Conservation (phyloP, 2,329 filamentous ascomycete species). For the Pseudonectria foliicola region DNA sequence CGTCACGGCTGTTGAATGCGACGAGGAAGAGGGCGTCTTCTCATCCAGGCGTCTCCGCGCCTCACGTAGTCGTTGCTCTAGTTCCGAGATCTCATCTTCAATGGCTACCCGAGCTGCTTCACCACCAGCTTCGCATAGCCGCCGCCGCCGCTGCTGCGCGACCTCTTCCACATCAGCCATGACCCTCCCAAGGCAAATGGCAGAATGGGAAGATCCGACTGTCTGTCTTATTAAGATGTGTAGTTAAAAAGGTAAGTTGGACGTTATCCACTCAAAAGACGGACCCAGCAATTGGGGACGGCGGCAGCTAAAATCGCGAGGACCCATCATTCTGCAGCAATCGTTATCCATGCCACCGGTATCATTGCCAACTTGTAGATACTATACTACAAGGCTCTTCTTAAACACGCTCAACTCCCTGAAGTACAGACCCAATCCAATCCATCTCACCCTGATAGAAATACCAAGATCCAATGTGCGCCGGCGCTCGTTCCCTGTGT, state of each 20-base stretch:
- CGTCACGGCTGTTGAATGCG: too few relatives aligned
- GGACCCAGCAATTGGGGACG: too few relatives aligned
- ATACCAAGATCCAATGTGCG: slow-evolving; percentile 3
- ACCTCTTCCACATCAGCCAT: neutral
- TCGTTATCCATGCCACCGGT: slow-evolving; percentile 3
- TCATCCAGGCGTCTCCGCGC: slow-evolving; percentile 38
- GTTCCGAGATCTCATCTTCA: slow-evolving; percentile 50
- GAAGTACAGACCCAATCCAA: slow-evolving; percentile 8
- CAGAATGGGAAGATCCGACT: too few relatives aligned
- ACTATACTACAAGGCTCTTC: too few relatives aligned
- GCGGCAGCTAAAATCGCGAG: too few relatives aligned
- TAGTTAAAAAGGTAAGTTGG: too few relatives aligned
- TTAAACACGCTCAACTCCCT: too few relatives aligned
- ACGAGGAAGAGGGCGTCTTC: slow-evolving; percentile 10
- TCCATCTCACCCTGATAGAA: slow-evolving; percentile 9
- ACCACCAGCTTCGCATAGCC: slow-evolving; percentile 5
- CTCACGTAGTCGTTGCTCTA: slow-evolving; percentile 46
- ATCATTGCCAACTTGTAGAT: too few relatives aligned
- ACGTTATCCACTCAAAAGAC: neutral
- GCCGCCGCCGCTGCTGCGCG: slow-evolving; percentile 7
- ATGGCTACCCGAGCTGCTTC: slow-evolving; percentile 16
- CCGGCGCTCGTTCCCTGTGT: neutral
- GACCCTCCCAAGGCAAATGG: too few relatives aligned
- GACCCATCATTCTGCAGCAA: neutral
- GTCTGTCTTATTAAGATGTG: too few relatives aligned